These are phyloP conservation scores for Aotearoamyces nothofagi DNA, from an alignment of 2,329 filamentous ascomycete genomes.

Conservation along the genomic window DNA sequence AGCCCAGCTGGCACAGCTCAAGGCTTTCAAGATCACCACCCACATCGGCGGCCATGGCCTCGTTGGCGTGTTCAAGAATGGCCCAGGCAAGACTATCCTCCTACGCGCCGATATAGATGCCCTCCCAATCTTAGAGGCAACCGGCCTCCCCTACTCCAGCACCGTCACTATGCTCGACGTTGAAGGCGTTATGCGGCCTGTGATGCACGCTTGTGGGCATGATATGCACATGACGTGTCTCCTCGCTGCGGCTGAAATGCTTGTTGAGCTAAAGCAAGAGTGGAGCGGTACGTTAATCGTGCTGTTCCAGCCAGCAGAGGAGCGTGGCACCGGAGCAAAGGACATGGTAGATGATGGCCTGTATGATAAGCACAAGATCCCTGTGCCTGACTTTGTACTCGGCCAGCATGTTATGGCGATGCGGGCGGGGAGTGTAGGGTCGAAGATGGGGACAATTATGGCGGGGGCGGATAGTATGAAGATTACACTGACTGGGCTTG, in stretches of 20 bases:
- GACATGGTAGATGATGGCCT: constrained; percentile 45
- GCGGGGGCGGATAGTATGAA: constrained; percentile 22
- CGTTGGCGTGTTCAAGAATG: constrained; percentile 39
- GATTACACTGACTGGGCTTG: constrained; percentile 24
- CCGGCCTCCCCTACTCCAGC: constrained; percentile 38
- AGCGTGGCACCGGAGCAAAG: constrained; percentile 44
- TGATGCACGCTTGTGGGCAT: constrained; percentile 58
- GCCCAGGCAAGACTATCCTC: constrained; percentile 35
- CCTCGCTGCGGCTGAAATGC: constrained; percentile 35
- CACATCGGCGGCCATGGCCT: constrained; percentile 44
- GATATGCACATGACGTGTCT: constrained; percentile 48
- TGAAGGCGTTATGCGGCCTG: constrained; percentile 32
- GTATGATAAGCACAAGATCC: constrained; percentile 29
- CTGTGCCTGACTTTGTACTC: constrained; percentile 38
- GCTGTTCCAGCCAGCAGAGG: constrained; percentile 54
- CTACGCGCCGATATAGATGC: constrained; percentile 49
- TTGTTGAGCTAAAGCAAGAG: constrained; percentile 25
- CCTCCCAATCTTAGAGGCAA: constrained; percentile 39
- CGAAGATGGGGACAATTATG: constrained; percentile 19
- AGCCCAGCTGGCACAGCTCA: constrained; percentile 21
- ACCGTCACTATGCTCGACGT: constrained; percentile 17
- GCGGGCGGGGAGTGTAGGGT: constrained; percentile 21
- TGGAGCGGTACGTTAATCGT: constrained; percentile 51
- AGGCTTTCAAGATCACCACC: constrained; percentile 27
- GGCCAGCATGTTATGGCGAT: constrained; percentile 35